Conservation (phyloP, 2,329 filamentous ascomycete species). For the Lasiodiplodia citricola region DNA sequence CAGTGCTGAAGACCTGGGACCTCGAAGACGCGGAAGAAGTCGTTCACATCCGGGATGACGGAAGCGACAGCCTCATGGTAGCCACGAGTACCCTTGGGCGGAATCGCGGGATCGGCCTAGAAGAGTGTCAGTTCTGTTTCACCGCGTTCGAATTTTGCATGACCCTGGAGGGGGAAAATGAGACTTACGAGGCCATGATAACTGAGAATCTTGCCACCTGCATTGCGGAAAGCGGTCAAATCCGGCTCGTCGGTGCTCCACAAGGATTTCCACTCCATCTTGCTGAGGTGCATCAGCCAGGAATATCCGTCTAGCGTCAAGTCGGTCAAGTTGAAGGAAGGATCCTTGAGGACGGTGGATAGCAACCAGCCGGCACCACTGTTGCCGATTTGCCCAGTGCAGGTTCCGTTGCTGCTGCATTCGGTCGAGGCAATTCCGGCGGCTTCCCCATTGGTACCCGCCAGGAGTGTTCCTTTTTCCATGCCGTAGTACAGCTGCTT, state of each 20-base stretch:
- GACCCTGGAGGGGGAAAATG: background rate
- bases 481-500: constrained; percentile 31
- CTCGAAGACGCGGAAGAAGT: constrained; percentile 40
- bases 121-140: background rate
- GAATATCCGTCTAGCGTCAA: constrained; percentile 27
- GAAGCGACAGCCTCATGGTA: constrained; percentile 35
- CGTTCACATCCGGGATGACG: constrained; percentile 33
- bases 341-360: constrained; percentile 13
- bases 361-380: constrained; percentile 22
- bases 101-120: constrained; percentile 34
- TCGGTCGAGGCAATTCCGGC: constrained; percentile 3
- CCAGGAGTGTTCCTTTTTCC: constrained; percentile 29
- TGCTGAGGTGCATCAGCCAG: constrained; percentile 32
- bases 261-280: constrained; percentile 33
- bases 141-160: background rate
- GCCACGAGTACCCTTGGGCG: constrained; percentile 34
- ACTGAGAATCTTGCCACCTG: constrained; percentile 37
- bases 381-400: constrained; percentile 28
- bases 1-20: constrained; percentile 39
- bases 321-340: constrained; percentile 28
- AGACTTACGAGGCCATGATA: constrained; percentile 35
- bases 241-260: constrained; percentile 35
- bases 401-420: constrained; percentile 15
- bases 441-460: background rate
- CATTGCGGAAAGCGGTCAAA: constrained; percentile 33